Evolutionary conservation across 495 filamentous ascomycete genomes (phyloP).

Genomic region (Penicillium ucsense): DNA sequence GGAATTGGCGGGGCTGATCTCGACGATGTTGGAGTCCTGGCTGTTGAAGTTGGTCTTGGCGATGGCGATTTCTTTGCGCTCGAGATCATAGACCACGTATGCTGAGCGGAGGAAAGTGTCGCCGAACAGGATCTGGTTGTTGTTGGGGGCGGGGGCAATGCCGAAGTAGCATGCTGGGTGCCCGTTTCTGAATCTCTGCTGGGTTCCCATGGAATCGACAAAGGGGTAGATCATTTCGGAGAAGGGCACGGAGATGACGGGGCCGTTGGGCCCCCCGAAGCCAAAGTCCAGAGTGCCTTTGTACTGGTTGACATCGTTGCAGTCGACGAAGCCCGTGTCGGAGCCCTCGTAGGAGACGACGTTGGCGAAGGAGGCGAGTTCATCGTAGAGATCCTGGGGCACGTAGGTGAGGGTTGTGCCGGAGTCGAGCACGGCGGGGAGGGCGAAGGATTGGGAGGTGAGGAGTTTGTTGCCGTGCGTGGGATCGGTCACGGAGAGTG

Average conservation of each 20-base stretch:
- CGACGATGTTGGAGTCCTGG: background rate
- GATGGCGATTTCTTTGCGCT: background rate
- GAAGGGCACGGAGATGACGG: background rate
- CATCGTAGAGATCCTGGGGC: background rate
- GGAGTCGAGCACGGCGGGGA: background rate
- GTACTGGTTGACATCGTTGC: background rate
- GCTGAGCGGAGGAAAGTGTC: background rate
- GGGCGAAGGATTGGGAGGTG: background rate
- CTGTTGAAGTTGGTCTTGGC: background rate
- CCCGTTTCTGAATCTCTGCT: background rate
- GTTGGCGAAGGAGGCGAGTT: background rate
- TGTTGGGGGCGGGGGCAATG: background rate
- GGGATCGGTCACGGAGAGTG: background rate
- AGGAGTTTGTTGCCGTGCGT: background rate
- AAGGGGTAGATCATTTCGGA: background rate
- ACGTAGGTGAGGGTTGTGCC: background rate
- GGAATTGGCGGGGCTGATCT: background rate
- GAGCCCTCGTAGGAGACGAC: background rate
- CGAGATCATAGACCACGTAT: background rate
- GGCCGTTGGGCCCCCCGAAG: background rate
- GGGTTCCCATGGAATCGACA: background rate
- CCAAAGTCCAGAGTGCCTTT: constrained; percentile 1
- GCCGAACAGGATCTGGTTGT: background rate
- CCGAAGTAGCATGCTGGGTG: background rate
- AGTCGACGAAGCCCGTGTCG: background rate